Evolutionary conservation across 1,284 basidiomycete genomes (phyloP), one percentile per base, ranked within the genome.

Genomic region (Tylopilus microsporus): DNA sequence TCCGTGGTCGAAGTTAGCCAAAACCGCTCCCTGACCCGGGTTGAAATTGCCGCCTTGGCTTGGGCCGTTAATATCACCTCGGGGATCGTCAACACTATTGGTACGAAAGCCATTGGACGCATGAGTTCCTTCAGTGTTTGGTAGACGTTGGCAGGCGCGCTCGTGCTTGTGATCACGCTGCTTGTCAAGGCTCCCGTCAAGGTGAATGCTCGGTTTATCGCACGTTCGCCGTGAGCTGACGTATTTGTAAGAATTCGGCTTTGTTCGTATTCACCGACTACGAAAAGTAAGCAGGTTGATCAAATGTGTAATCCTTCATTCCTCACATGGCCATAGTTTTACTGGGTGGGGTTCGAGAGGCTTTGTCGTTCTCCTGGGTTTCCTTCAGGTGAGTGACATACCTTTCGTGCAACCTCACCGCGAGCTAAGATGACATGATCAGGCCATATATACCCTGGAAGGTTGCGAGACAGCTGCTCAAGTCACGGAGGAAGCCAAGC

Each of bases 391-490:
- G 65, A 60, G 9, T 12, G 12, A 1, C 37, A 37, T 21, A 0
- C n/a, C 49, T 42, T 46, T 52, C 32, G 12, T 2, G 5, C 21
- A 16, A 30, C 4, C 32, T 41, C 21, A 21, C 15, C 13, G 6
- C 39, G 45, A 15, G 36, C 53, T 57, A 42, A 65, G 41, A 49
- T 45, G 10, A 16, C 18, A 41, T 0, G 53, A 32, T 32, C 7
- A 81, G 77, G 82, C 82, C 4, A 82, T 85, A 7, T 85, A 84
- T 64, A 83, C 83, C 1, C 75, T 84, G 30, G 83, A 83, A 71
- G 83, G 83, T 19, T 84, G 83, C 66, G 83, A 84, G 67, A 84
- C 83, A 7, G 82, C 82, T 42, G 83, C 82, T 30, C 83, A 84
- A 68, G 78, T 84, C 9, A 82, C 83, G 6, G 83, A 84, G 68